Evolutionary conservation across 1,284 basidiomycete genomes (phyloP), one percentile per base, ranked within the genome.

Genomic region (Apiotrichum brassicae): DNA sequence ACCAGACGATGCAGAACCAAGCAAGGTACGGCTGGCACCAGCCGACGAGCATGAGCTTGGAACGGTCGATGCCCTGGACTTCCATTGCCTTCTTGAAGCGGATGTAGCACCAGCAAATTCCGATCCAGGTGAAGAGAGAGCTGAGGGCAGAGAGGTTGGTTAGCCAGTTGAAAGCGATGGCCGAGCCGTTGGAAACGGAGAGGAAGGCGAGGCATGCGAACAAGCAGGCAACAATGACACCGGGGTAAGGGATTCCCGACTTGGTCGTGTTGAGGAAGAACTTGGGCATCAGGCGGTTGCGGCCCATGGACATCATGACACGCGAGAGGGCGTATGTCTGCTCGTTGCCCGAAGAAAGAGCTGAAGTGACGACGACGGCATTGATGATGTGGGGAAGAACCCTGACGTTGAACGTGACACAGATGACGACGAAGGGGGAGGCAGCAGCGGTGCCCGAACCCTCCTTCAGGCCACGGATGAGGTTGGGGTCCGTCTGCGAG

Each of bases 361-460:
- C 78, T 1, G 76, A 79, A 6, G 77, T 40, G 32, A 64, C 42
- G 20, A 94, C 77, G 63, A 81, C 82, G 8, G 88, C 89, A 63
- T 78, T 77, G 64, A 78, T 72, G 47, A 77, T 80, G 44, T 79
- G 80, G 2, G 87, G 87, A 1, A 90, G 73, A 4, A 76, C 78
- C 58, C 80, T 82, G 71, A 91, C 89, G 26, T 85, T 83, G 2
- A 86, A 82, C 34, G 76, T 78, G 58, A 79, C 63, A 56, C 66
- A 65, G 46, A 65, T 86, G 58, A 90, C 85, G 51, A 90, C 87
- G 68, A 88, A 90, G 0, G 87, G 87, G 12, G 84, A 87, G 3
- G 80, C 79, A 4, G 81, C 79, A 38, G 86, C 87, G 26, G 80
- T 84, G 16, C 79, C 59, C 37, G 58, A 78, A 45, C 65, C 66